Base-by-base conservation (phyloP, 495 filamentous ascomycete species). In the Parmelia sp. region DNA sequence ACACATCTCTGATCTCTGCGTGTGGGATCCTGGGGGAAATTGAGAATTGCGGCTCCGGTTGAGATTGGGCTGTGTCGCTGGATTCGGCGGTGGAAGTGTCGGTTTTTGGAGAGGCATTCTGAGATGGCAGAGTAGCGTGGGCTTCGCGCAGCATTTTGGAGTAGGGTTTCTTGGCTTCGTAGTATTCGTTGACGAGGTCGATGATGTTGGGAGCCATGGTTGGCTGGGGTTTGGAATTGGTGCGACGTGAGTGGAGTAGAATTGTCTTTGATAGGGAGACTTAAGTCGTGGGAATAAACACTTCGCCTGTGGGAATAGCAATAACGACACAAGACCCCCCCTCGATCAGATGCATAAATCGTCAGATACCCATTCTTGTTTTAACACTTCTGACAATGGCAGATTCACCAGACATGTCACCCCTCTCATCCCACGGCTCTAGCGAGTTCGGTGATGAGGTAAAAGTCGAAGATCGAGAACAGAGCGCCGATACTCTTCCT, bases 371-470 rank as follows among this genome's bases (percentile, higher is more conserved):
- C 55, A 40, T 15, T 29, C n/a, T 25, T 58, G 21, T 31, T 4
- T 19, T n/a, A 36, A 23, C 9, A 37, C 17, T 44, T 49, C 23
- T 21, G 49, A 69, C 64, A 66, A 82, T 82, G 80, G 74, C 78
- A 19, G 79, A 81, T 44, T 77, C 78, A 36, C 59, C 47, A 23
- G 67, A 61, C 15, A 40, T 47, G 35, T 68, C 66, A 6, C 47
- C 66, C 9, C 57, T 63, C 31, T 78, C 81, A 58, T 82, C 80
- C 25, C 74, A 82, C 59, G 78, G 73, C 59, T 78, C 77, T 59
- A 78, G 77, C 58, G 78, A 82, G 15, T 74, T 80, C 64, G 79
- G 72, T 69, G 81, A 83, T 65, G 79, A 81, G 45, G 64, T 76
- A 63, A 81, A 79, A 71, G 58, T 58, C 44, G 69, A 72, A 21